Base-by-base conservation (phyloP, 257 asterid species). In the Agastache rugosa region DNA sequence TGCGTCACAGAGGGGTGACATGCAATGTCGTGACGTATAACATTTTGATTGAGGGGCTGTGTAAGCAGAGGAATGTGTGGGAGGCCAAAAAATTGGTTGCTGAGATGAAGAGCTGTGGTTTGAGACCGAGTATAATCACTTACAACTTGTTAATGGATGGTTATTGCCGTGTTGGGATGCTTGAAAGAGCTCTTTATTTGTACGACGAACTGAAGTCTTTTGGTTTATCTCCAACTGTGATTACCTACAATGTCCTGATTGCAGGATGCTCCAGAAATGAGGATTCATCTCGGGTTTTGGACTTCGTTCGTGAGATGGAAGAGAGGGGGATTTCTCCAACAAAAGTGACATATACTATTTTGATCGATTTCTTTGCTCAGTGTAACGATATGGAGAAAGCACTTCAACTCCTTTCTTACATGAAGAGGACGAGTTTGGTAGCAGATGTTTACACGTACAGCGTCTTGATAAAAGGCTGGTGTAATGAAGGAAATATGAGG, bases 361-460 rank as follows among this genome's bases (percentile, higher is more conserved):
- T 91, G 53, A 89, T 91, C 8, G 85, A 89, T 67, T 84, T 89
- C 39, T 91, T 88, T 73, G 94, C 87, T 60, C 87, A 82, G 79
- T 78, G 73, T 14, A 77, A 83, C 22, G 71, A 88, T 82, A 91
- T 89, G 94, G 88, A 83, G 66, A 89, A 85, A 75, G 94, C 96
- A 42, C 77, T 84, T 62, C 83, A 85, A 60, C 60, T 88, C 59
- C 80, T 86, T 31, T 78, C 84, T n/a, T 31, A 73, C 71, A 89
- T 91, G 95, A 78, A 84, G 75, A 81, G 82, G 61, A 79, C 86
- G 19, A 67, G 81, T 69, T 74, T 83, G 77, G 78, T 25, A 20
- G 81, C 87, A 12, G 96, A 91, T 81, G 84, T 81, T 74, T 84
- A 85, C 66, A 90, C 93, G 31, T 92, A 87, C 27, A 89, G 97